A percentile compares a stretch with the other conserved stretches of the same genome.
Evolutionary conservation across 2,329 filamentous ascomycete genomes (phyloP).

Genomic region (Xylariaceae sp.): DNA sequence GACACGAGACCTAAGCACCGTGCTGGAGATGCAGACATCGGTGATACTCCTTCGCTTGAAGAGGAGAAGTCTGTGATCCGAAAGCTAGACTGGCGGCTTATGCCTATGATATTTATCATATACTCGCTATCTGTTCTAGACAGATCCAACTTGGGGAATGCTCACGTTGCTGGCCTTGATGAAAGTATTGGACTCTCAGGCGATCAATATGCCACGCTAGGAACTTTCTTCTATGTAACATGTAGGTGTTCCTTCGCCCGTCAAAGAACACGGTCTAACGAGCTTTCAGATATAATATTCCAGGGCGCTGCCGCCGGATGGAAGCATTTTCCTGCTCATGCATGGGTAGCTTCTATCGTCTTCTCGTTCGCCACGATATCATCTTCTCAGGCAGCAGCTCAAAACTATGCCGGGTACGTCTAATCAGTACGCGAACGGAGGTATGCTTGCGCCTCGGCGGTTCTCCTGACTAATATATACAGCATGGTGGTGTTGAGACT

Average conservation of each 20-base stretch:
- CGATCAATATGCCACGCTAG: conserved; percentile 35
- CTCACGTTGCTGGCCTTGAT: conserved; percentile 39
- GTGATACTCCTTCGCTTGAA: conserved; percentile 13
- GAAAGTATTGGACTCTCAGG: conserved; percentile 35
- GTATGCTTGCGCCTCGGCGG: too few relatives aligned
- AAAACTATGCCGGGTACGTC: conserved; percentile 44
- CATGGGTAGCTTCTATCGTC: conserved; percentile 51
- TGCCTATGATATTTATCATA: conserved; percentile 35
- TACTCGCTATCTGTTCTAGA: conserved; percentile 44
- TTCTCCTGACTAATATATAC: background rate
- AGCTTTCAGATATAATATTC: conserved; percentile 24
- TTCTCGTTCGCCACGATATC: conserved; percentile 51
- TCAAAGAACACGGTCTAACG: background rate
- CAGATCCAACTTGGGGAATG: conserved; percentile 39
- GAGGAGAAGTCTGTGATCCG: conserved; percentile 19
- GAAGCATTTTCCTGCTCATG: conserved; percentile 35
- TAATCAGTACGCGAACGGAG: too few relatives aligned
- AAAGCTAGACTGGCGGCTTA: conserved; percentile 30
- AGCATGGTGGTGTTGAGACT: conserved; percentile 48
- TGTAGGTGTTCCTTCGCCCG: conserved; percentile 8
- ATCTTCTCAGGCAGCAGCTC: conserved; percentile 47
- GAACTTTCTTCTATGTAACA: conserved; percentile 39
- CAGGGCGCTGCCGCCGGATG: conserved; percentile 26
- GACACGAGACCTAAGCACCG: background rate
- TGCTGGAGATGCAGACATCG: background rate